Conservation (phyloP, 306 rosid genomes). For the Herpetospermum pedunculosum region DNA sequence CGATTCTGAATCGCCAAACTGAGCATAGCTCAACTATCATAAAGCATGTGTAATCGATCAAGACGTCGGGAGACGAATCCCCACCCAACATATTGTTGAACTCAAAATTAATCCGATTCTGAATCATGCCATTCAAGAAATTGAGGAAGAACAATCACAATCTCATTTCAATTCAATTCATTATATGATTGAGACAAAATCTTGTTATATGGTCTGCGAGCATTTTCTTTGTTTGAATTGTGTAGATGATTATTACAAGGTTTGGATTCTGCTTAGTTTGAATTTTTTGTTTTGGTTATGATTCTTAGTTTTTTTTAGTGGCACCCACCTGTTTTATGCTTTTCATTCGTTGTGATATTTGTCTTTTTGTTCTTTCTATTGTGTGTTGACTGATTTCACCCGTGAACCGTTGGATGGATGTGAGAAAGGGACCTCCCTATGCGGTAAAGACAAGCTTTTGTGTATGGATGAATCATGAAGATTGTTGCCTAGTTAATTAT, state of each 20-base stretch:
- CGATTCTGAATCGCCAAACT: neutral
- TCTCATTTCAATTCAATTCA: neutral
- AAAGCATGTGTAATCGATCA: too few species aligned
- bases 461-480: neutral
- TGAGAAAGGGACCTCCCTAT: neutral
- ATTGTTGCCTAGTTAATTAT: neutral
- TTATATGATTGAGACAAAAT: neutral
- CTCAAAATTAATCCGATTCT: neutral
- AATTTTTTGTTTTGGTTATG: neutral
- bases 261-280: neutral
- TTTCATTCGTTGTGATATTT: neutral
- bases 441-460: neutral
- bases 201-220: neutral
- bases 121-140: neutral
- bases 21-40: too few species aligned
- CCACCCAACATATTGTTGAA: too few species aligned
- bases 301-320: neutral
- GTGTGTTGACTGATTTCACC: neutral
- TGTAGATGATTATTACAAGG: neutral
- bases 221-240: neutral
- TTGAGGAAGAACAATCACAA: neutral
- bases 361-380: slow-evolving; percentile 11
- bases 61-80: too few species aligned
- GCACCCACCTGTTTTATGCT: neutral
- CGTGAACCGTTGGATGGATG: slow-evolving; percentile 11